Evolutionary conservation across 805 yeast species (phyloP), one percentile per base, ranked within the genome.

Genomic region (Monosporozyma aerobia): DNA sequence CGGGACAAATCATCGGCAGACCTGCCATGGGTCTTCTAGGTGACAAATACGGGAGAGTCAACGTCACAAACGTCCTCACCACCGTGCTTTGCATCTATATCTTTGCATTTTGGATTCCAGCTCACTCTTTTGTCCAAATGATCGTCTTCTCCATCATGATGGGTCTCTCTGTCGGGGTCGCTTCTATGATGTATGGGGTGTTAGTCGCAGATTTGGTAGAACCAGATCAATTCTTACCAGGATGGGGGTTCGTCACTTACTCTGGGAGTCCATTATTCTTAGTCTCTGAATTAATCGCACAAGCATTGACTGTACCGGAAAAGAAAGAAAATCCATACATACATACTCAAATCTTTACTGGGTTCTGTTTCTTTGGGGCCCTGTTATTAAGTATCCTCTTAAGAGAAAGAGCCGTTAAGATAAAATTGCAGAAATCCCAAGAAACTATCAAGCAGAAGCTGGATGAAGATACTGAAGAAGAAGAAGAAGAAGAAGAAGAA

Each of bases 341-440:
- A 39, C 76, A 82, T 57, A 74, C 85, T 1, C 88, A 83, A 59
- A 71, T 82, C 1, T 82, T 81, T 62, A 76, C 81, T 3, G 88
- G 86, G 2, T 59, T 73, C 16, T 64, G 77, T 47, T 77, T 75
- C 56, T 61, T 76, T 16, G 65, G 65, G 11, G 77, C 77, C 0
- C 59, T 76, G 8, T 5, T 79, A 2, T 53, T 79, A 29, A 65
- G 77, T 51, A 53, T 79, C 1, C 67, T 78, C 0, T 68, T 80
- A 22, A 71, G 90, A 56, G 83, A 80, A 56, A 43, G 11, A 22
- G 23, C 45, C 23, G 25, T 43, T 4, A 19, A 3, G 19, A 9
- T 13, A 0, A 40, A 25, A 22, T 39, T 41, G n/a, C n/a, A 40
- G 10, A n/a, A 65, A 13, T 13, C 13, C 7, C 39, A 64, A 76